Evolutionary conservation across 2,329 filamentous ascomycete species (phyloP), one percentile per base, ranked within the genome.

Genomic region (Penicillium occitanis): DNA sequence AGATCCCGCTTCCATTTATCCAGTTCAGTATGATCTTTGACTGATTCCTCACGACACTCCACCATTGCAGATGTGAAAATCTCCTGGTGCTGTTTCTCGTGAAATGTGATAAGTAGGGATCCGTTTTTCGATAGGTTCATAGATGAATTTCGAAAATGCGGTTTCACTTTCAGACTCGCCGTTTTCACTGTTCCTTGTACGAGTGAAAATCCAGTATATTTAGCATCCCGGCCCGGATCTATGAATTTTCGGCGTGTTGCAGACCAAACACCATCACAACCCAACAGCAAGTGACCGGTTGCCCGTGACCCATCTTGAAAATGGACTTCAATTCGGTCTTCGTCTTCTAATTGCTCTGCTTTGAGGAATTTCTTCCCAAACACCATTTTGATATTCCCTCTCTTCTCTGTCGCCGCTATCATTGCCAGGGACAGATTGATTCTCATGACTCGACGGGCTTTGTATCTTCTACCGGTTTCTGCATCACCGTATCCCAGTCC

Each of bases 211-310:
- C 80, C 80, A 4, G 79, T 77, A 65, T 81, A 82, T 40, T 76
- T 70, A 4, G 79, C 78, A 14, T 70, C 71, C 19, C 69, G 69
- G 1, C 71, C 72, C 0, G 75, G 74, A n/a, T 80, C 77, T 17
- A 81, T 71, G 63, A 77, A 76, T 14, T 72, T 73, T 17, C 71
- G 76, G 19, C 79, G 74, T 28, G 78, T 73, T 10, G 72, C 71
- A 0, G 79, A 81, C 70, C 80, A 78, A 5, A 81, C 78, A 0
- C 79, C 79, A 66, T 81, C 79, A 62, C 77, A 80, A 11, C 78
- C 79, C 33, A 81, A 68, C 2, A 80, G 68, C 11, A 81, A 63
- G 66, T 80, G 76, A 0, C 75, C 78, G 5, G 69, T 69, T 0
- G 74, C 76, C 5, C 65, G 66, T 0, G 75, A 70, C 10, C 76